Evolutionary conservation across 768 basidiomycete genomes (phyloP), one percentile per base, ranked within the genome.

Genomic region (Boletus vinaceobasis): DNA sequence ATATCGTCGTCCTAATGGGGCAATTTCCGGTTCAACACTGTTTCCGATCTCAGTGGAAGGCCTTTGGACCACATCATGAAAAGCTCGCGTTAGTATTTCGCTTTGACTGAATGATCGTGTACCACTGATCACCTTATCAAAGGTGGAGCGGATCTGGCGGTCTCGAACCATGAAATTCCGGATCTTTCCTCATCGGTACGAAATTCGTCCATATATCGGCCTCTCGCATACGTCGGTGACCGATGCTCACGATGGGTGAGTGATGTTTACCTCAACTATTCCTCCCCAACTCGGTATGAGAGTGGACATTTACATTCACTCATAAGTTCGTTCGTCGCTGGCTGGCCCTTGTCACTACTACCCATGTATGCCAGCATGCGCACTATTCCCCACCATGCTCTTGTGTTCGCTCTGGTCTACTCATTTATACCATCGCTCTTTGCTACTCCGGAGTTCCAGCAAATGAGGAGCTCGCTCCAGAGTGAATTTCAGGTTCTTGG

Each of bases 401-500:
- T 62, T 53, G 44, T 29, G 8, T 31, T 49, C 15, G 13, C 55
- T 35, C 21, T 57, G 27, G 27, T 52, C 19, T 33, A 9, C 36
- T 42, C 53, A 32, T 33, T 38, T 19, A 26, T 44, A 36, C 36
- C 33, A 32, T 44, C 46, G 5, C 49, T 35, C 3, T 37, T 50
- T 21, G 27, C 53, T 21, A 36, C 29, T 2, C 9, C 31, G 5
- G 36, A 11, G 5, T 11, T 50, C 21, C 45, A 43, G 7, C 21
- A 17, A 57, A 32, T 48, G 32, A 21, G 17, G 6, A 1, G 33
- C 40, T 45, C 50, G 23, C 19, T 26, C 46, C 43, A 38, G 23
- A 21, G n/a, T 4, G 40, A 45, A 23, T 29, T 39, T 17, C 43
- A 17, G 26, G 58, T 60, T 42, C 51, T 66, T 3, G 66, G 63